Percentiles rank a stretch among this genome's conserved stretches.
Evolutionary conservation across 352 stramenopile genomes (phyloP).

Genomic region (Phytopythium delawarense): DNA sequence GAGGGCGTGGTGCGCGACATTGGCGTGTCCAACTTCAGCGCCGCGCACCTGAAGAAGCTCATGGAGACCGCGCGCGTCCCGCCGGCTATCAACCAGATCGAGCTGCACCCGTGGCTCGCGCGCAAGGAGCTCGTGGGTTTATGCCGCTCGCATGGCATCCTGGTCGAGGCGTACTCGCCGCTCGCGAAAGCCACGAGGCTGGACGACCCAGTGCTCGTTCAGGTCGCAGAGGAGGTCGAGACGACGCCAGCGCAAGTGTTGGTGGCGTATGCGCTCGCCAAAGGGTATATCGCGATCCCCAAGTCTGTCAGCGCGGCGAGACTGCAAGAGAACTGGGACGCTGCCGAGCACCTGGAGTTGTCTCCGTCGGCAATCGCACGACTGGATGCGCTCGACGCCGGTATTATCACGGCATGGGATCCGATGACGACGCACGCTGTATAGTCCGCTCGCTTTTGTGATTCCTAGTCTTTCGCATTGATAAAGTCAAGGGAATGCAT

Average conservation of each 20-base stretch:
- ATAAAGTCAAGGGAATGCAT: no score
- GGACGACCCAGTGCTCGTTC: conserved; percentile 15
- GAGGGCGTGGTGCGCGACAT: conserved; percentile 54
- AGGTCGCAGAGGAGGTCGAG: conserved; percentile 15
- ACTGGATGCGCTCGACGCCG: conserved; percentile 20
- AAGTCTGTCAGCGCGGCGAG: conserved; percentile 28
- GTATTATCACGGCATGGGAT: conserved; percentile 21
- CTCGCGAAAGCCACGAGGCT: conserved; percentile 20
- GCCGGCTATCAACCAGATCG: conserved; percentile 58
- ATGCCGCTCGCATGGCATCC: conserved; percentile 20
- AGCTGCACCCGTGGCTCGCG: conserved; percentile 45
- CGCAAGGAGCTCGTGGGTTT: conserved; percentile 35
- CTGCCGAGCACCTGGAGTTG: conserved; percentile 12
- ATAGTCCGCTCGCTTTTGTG: background rate
- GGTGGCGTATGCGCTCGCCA: conserved; percentile 27
- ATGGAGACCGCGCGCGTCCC: conserved; percentile 23
- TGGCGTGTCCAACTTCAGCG: conserved; percentile 76
- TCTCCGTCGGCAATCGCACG: conserved; percentile 14
- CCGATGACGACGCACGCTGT: conserved; percentile 22
- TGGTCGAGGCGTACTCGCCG: conserved; percentile 30
- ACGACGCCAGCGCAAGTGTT: conserved; percentile 30
- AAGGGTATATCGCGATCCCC: conserved; percentile 33
- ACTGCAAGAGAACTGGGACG: conserved; percentile 32
- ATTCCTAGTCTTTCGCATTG: no score
- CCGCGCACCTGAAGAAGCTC: conserved; percentile 65